Percentiles rank a stretch among this genome's conserved stretches.
Evolutionary conservation across 345 rosid genomes (phyloP).

Genomic region (Alliaria petiolata): DNA sequence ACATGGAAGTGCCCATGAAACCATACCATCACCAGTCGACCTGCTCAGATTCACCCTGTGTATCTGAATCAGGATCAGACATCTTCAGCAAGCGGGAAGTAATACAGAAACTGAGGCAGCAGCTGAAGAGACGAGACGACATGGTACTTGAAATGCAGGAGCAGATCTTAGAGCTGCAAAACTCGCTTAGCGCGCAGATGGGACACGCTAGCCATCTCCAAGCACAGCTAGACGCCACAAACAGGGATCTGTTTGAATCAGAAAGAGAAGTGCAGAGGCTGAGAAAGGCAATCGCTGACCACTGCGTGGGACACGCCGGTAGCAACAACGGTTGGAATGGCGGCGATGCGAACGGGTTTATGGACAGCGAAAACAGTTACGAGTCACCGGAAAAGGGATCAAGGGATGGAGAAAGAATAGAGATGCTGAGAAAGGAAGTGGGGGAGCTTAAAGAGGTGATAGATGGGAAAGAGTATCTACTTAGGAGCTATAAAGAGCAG

Average conservation of each 20-base stretch:
- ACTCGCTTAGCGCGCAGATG: slow-evolving; percentile 57
- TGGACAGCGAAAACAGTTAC: slow-evolving; percentile 41
- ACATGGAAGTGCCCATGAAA: slow-evolving; percentile 70
- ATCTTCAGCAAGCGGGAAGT: slow-evolving; percentile 91
- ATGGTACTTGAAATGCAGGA: slow-evolving; percentile 98
- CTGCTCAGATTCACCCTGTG: slow-evolving; percentile 93
- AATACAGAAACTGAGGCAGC: slow-evolving; percentile 88
- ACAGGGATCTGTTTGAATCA: slow-evolving; percentile 71
- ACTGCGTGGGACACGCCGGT: slow-evolving; percentile 48
- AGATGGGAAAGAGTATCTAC: slow-evolving; percentile 82
- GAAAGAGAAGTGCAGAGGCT: slow-evolving; percentile 83
- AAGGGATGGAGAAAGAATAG: slow-evolving; percentile 53
- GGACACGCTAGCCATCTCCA: slow-evolving; percentile 68
- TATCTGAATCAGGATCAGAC: slow-evolving; percentile 97
- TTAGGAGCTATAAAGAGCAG: slow-evolving; percentile 84
- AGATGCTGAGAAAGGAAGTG: slow-evolving; percentile 80
- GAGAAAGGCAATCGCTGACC: slow-evolving; percentile 87
- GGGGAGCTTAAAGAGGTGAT: slow-evolving; percentile 82
- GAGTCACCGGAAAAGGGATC: slow-evolving; percentile 45
- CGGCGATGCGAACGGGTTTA: slow-evolving; percentile 57
- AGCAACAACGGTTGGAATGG: slow-evolving; percentile 59
- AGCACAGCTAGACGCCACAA: slow-evolving; percentile 68
- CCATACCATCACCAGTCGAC: slow-evolving; percentile 72
- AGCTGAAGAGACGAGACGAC: slow-evolving; percentile 89
- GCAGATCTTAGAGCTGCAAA: slow-evolving; percentile 70